Percentiles rank a stretch among this genome's conserved stretches.
Evolutionary conservation across 352 stramenopile genomes (phyloP).

Genomic region (Lagenidium sp.): DNA sequence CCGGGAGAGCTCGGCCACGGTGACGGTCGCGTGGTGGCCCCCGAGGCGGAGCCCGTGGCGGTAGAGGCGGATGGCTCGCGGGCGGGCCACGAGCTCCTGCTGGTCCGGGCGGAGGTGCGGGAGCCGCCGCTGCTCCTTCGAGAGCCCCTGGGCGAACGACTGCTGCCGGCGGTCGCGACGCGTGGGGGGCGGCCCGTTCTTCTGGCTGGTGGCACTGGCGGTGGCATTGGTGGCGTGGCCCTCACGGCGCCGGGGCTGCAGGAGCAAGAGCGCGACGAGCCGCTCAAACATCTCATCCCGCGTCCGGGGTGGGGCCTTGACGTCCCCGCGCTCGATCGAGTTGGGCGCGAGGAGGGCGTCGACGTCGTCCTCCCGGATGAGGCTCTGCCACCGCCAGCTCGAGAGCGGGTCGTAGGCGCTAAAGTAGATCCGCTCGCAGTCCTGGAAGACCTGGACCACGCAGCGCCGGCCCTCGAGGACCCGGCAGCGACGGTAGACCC

Average conservation of each 20-base stretch:
- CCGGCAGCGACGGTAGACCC: conserved; percentile 41
- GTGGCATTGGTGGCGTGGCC: background rate
- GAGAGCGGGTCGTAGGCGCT: conserved; percentile 51
- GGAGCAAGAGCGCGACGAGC: conserved; percentile 41
- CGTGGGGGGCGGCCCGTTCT: too few species aligned
- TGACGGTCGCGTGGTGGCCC: conserved; percentile 39
- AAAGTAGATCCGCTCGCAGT: conserved; percentile 60
- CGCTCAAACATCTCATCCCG: conserved; percentile 52
- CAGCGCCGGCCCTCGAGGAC: conserved; percentile 22
- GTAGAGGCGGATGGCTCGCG: conserved; percentile 38
- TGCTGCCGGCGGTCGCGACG: too few species aligned
- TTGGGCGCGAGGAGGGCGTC: conserved; percentile 56
- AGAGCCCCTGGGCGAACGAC: too few species aligned
- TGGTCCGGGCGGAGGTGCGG: background rate
- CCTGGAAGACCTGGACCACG: conserved; percentile 60
- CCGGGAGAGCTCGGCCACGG: conserved; percentile 49
- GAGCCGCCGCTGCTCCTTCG: too few species aligned
- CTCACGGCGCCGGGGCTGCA: conserved; percentile 17
- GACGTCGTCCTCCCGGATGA: conserved; percentile 44
- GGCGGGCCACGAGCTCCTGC: conserved; percentile 32
- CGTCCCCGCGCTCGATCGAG: conserved; percentile 31
- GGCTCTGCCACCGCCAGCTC: conserved; percentile 38
- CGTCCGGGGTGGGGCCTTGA: conserved; percentile 30
- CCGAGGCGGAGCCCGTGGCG: conserved; percentile 32
- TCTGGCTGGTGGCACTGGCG: background rate